phyloP scores from a whole-genome alignment of 495 filamentous ascomycete genomes.

The Podospora australis region DNA sequence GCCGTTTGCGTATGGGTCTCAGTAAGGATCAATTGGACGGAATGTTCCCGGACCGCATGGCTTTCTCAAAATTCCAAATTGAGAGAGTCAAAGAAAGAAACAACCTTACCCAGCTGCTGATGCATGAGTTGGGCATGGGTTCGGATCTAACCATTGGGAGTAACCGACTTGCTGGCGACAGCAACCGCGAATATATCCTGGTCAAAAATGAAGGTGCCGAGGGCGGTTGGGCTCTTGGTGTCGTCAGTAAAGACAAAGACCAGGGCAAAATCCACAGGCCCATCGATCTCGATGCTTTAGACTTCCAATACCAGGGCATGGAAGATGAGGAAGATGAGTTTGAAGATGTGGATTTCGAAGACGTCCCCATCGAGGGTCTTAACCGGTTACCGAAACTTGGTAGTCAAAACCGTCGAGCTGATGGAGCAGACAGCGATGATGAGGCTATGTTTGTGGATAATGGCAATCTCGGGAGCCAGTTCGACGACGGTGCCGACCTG shows the following conservation, averaged over 20 bases:
- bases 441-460: conserved; percentile 63
- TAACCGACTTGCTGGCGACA: conserved; percentile 81
- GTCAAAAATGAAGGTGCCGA: conserved; percentile 93
- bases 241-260: conserved; percentile 74
- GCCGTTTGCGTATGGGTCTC: conserved; percentile 85
- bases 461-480: conserved; percentile 22
- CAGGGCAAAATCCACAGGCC: conserved; percentile 70
- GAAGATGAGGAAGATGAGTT: conserved; percentile 60
- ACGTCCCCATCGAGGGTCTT: conserved; percentile 89
- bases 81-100: conserved; percentile 88
- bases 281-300: conserved; percentile 79
- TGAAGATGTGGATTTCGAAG: conserved; percentile 77
- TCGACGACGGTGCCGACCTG: conserved; percentile 27
- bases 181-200: conserved; percentile 85
- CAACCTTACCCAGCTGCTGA: conserved; percentile 88
- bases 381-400: conserved; percentile 71
- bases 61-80: conserved; percentile 92
- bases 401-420: conserved; percentile 1
- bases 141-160: conserved; percentile 57
- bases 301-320: conserved; percentile 48
- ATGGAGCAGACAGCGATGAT: conserved; percentile 22
- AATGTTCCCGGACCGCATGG: conserved; percentile 99
- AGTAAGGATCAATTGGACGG: conserved; percentile 90
- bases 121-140: conserved; percentile 89
- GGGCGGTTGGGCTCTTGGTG: conserved; percentile 94